Base-by-base conservation (phyloP, 2,329 filamentous ascomycete genomes). In the Lojkania enalia region DNA sequence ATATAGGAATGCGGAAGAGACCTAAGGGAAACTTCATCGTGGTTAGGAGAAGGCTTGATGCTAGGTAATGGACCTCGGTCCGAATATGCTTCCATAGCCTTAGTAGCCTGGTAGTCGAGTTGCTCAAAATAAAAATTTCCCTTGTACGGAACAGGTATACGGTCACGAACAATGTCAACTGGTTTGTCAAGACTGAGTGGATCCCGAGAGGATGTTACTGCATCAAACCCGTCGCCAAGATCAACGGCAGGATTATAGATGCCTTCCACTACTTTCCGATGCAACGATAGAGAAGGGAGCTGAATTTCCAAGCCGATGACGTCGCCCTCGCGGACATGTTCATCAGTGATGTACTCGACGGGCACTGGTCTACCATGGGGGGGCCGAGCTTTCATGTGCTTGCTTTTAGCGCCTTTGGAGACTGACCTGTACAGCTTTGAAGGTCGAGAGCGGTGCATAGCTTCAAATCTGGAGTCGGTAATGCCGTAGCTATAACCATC, bases 401-500 rank as follows among this genome's bases (percentile, higher is more conserved):
- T 68, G 55, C 60, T 64, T 48, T 71, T 71, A 2, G 63, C 59
- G 35, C 62, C 59, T 27, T 71, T 71, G 11, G 72, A 61, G 1
- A 69, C 54, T 0, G 64, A 63, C 25, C 70, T 70, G 61, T 71
- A 91, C 70, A 96, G 92, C 55, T 91, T 87, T 63, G 90, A 90
- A n/a, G 91, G 90, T 37, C 92, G 84, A 52, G 91, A 96, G 76
- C 94, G 90, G 74, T 94, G 90, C 41, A 96, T 88, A 50, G 92
- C 92, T 67, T 97, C 90, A 15, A 94, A 94, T 21, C 86, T 82
- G 18, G 91, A 85, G 62, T 99, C 94, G 32, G 91, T 87, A 45
- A 97, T 82, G 35, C 88, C 92, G 66, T 97, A 97, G 64, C 91
- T 95, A 72, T 97, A 96, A 31, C 87, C 87, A 63, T 95, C 89